Base-by-base conservation (phyloP, 1,284 basidiomycete species). In the Leccinum ambiguum region DNA sequence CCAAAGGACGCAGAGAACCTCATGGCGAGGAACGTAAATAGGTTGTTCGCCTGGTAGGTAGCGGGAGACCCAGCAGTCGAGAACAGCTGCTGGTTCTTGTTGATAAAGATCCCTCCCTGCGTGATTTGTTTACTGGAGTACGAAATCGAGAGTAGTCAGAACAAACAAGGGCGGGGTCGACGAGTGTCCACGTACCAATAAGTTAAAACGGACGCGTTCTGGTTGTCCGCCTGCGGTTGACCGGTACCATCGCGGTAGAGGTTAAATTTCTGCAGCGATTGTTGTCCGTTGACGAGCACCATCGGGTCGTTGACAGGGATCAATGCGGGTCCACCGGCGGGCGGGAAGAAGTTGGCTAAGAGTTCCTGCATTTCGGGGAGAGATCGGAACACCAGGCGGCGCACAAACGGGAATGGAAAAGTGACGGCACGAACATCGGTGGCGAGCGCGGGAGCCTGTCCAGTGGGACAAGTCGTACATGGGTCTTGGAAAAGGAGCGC, bases 11-110 rank as follows among this genome's bases (percentile, higher is more conserved):
- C 39, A 3, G 73, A 74, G 50, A 72, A 74, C 56, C 71, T 71
- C 73, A 69, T 69, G 14, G 73, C 67, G 18, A 75, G 66, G 64
- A 75, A 72, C 13, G 73, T 75, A 59, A 75, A 72, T 56, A 72
- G 45, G 33, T 66, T 72, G 13, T 64, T 72, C 8, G 72, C 71
- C 63, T 13, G 14, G 33, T 43, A 6, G 6, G 73, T 6, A 23
- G 72, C 71, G 6, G 71, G 73, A 2, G 72, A 75, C 18, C 56
- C 59, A 23, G 62, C 11, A 39, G 67, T 66, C 14, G 65, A 33
- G 54, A 73, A 73, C 14, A 66, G 4, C 9, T 66, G 60, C 43
- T 75, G 64, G 43, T 75, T 75, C 10, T 61, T 4, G 30, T 66
- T 73, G 41, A 74, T 71, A 36, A 73, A 75, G 30, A 72, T 64